Conservation (phyloP, 108 stramenopile genomes). For the Cyclotella baltica region DNA sequence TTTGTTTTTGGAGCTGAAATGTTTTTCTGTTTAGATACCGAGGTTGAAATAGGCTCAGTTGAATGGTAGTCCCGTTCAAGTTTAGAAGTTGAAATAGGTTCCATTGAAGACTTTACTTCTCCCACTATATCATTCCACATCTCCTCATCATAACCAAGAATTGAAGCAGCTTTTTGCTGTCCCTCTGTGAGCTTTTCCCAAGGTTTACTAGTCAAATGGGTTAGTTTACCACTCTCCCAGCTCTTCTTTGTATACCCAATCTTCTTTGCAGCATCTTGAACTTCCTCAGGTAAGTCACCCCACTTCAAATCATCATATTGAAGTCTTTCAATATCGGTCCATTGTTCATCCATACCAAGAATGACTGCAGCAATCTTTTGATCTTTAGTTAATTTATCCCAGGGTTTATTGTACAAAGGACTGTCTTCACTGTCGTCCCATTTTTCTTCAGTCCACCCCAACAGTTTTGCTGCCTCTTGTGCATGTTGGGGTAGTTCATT, state of each 20-base stretch:
- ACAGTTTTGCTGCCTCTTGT: background rate
- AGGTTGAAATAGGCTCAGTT: too few species aligned
- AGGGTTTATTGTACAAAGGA: background rate
- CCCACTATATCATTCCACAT: too few species aligned
- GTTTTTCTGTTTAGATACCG: too few species aligned
- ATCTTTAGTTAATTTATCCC: background rate
- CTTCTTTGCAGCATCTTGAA: background rate
- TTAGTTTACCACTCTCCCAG: background rate
- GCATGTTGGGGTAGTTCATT: background rate
- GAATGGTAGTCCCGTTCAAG: too few species aligned
- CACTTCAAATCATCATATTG: background rate
- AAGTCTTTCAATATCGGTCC: background rate
- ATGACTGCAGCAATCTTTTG: background rate
- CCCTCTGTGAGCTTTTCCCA: too few species aligned
- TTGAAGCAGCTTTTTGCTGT: too few species aligned
- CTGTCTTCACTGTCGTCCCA: slow-evolving; percentile 1
- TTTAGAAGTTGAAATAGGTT: too few species aligned
- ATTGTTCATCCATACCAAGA: background rate
- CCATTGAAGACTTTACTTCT: too few species aligned
- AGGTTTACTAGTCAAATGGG: background rate
- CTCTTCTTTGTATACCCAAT: background rate
- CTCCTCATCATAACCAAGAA: too few species aligned
- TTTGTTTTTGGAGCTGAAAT: too few species aligned
- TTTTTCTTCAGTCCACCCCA: background rate
- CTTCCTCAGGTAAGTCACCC: background rate